Evolutionary conservation across 129 eudicot genomes (phyloP).

Genomic region (Artemisia annua): DNA sequence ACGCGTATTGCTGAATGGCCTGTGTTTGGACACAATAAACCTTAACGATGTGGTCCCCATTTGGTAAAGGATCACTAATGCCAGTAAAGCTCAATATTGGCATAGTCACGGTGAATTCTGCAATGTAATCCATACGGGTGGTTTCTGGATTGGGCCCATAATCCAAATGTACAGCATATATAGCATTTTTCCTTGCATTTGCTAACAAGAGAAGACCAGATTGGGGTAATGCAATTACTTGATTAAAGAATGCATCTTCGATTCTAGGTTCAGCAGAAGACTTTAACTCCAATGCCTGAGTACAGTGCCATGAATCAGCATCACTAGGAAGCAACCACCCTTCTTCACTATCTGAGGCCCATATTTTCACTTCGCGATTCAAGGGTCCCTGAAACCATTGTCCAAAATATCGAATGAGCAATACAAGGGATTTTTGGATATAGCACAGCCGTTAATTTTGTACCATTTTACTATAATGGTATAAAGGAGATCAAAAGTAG

Average conservation of each 20-base stretch:
- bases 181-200: conserved; percentile 93
- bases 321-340: conserved; percentile 99
- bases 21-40: conserved; percentile 98
- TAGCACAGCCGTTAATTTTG: neutral
- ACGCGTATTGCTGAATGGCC: conserved; percentile 98
- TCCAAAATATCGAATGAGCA: conserved; percentile 3
- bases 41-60: conserved; percentile 84
- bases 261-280: conserved; percentile 58
- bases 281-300: conserved; percentile 79
- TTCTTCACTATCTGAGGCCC: conserved; percentile 95
- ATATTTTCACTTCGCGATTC: conserved; percentile 84
- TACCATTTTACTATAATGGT: neutral
- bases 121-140: conserved; percentile 86
- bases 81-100: conserved; percentile 96
- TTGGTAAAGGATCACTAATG: conserved; percentile 76
- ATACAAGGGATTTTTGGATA: conserved; percentile 1
- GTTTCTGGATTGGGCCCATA: conserved; percentile 81
- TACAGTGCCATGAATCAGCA: conserved; percentile 90
- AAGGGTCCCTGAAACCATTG: conserved; percentile 67
- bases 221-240: conserved; percentile 80
- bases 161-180: conserved; percentile 88
- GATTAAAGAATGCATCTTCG: conserved; percentile 91
- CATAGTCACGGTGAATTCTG: conserved; percentile 95
- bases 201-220: conserved; percentile 89
- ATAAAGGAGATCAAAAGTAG: neutral